Conservation (phyloP, 1,139 yeast genomes). For the Neolecta irregularis region DNA sequence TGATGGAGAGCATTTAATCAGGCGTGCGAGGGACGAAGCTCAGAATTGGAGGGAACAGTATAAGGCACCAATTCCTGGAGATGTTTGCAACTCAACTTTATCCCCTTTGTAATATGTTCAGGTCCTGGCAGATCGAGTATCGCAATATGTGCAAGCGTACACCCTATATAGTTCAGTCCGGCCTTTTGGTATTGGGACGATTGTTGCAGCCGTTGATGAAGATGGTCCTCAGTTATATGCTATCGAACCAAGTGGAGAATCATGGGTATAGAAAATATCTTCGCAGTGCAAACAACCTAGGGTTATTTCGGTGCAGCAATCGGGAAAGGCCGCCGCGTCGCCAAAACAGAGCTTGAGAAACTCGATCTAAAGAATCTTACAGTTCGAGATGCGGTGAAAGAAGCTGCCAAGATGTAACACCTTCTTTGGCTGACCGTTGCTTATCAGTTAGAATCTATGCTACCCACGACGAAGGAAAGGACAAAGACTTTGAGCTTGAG, state of each 20-base stretch:
- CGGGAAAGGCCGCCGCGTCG: constrained; percentile 94
- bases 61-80: constrained; percentile 61
- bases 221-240: constrained; percentile 84
- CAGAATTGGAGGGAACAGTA: constrained; percentile 61
- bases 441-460: constrained; percentile 37
- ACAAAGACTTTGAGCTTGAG: constrained; percentile 90
- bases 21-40: constrained; percentile 87
- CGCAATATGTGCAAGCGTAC: constrained; percentile 86
- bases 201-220: constrained; percentile 83
- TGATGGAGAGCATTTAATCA: constrained; percentile 88
- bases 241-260: constrained; percentile 94
- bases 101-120: not conserved
- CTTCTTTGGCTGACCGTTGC: not conserved
- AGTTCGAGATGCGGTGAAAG: constrained; percentile 70
- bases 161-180: constrained; percentile 93
- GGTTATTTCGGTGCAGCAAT: constrained; percentile 96
- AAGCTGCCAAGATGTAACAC: constrained; percentile 62
- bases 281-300: constrained; percentile 8
- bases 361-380: constrained; percentile 55
- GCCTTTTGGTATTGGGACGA: constrained; percentile 88
- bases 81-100: constrained; percentile 28
- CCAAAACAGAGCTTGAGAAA: constrained; percentile 90
- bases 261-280: constrained; percentile 36
- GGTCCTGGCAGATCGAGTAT: constrained; percentile 62
- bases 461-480: constrained; percentile 96